Base-by-base conservation (phyloP, 176 grass and related monocot genomes). In the Cocos nucifera region DNA sequence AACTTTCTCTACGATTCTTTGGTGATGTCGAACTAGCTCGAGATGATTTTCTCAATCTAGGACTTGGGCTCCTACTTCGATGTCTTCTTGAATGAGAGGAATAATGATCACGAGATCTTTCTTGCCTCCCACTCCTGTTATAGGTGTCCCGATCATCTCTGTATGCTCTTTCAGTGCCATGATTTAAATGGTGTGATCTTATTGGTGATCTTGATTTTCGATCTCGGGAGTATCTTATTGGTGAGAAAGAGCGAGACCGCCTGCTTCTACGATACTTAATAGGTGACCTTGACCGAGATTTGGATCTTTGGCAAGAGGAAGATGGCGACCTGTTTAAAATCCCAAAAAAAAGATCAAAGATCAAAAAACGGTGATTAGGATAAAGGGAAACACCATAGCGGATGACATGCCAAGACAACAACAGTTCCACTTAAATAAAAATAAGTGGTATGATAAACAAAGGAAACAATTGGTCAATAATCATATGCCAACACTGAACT, bases 271-370 rank as follows among this genome's bases (percentile, higher is more conserved):
- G 79, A 67, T 88, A 90, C 78, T 77, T 96, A 56, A 96, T 85
- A 79, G 93, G 93, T 60, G 93, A 97, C 56, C 81, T 75, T 72
- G 93, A 97, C 29, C 78, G 81, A 65, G 90, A 87, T 67, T 83
- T 83, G 29, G 92, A 96, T 79, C 66, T 85, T 22, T 58, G 78
- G 24, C 57, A 56, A 63, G 53, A 49, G 0, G 72, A 78, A 63
- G 86, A 87, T 51, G 81, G 87, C 4, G 92, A 96, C 75, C 92
- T 96, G 72, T 3, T 32, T 71, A 77, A 83, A 66, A 53, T 44
- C 10, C 35, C 35, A 44, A 44, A 44, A 12, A 0, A 44, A 44
- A 12, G 9, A 44, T 44, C 35, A 44, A 44, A 12, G 10, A 44
- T 44, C 35, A 44, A 44, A 14, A 14, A 12, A 44, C 2, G 10